phyloP scores from a whole-genome alignment of 2,329 filamentous ascomycete species.

The Paradendryphiella salina region DNA sequence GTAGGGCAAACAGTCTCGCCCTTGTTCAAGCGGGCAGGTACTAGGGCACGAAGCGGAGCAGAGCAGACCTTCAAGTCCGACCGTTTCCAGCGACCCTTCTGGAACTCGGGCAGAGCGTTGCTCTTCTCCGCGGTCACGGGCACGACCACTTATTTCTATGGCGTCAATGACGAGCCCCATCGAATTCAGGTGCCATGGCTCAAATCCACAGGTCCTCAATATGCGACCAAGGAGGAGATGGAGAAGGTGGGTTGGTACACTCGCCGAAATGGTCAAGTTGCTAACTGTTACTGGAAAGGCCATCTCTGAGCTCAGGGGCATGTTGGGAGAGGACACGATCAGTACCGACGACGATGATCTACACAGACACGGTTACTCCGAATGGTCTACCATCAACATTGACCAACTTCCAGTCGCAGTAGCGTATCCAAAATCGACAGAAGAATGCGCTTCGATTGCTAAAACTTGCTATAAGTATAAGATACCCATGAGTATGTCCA shows the following conservation, averaged over 20 bases:
- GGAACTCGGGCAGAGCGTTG: constrained; percentile 54
- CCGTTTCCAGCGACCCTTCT: constrained; percentile 43
- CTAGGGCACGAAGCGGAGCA: constrained; percentile 33
- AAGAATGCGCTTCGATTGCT: constrained; percentile 66
- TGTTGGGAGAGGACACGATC: constrained; percentile 62
- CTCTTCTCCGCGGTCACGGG: constrained; percentile 56
- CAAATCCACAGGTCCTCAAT: constrained; percentile 43
- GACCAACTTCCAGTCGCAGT: constrained; percentile 66
- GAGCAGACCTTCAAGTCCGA: constrained; percentile 28
- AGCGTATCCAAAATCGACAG: constrained; percentile 65
- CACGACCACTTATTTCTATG: constrained; percentile 57
- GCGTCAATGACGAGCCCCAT: constrained; percentile 48
- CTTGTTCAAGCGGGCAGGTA: constrained; percentile 33
- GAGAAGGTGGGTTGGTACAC: constrained; percentile 48
- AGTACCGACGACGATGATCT: constrained; percentile 67
- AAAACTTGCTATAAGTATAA: constrained; percentile 76
- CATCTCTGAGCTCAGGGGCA: constrained; percentile 57
- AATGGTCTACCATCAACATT: constrained; percentile 71
- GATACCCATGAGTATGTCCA: constrained; percentile 66
- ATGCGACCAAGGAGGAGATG: constrained; percentile 57
- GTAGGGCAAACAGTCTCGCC: constrained; percentile 36
- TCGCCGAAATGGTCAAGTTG: not conserved
- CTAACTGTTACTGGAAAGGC: constrained; percentile 48
- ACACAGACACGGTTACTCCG: constrained; percentile 67
- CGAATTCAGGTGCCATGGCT: constrained; percentile 36